phyloP scores from a whole-genome alignment of 2,329 filamentous ascomycete genomes.

The Diaporthe citriasiana region DNA sequence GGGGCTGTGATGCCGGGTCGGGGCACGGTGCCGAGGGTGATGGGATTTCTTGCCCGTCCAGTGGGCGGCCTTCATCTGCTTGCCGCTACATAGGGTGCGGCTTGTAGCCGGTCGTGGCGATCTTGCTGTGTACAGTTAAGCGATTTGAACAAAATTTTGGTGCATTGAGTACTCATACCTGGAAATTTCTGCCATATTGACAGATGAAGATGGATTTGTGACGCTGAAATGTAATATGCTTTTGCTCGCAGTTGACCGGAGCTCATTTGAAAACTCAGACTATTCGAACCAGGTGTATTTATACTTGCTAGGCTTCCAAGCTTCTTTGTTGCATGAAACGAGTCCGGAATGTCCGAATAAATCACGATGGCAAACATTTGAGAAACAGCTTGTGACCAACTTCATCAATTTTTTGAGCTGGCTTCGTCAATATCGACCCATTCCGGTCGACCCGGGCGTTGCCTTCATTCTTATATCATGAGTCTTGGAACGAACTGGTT shows the following conservation, averaged over 20 bases:
- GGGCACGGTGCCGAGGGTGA: neutral
- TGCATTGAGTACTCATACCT: neutral
- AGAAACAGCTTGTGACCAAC: neutral
- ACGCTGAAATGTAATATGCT: neutral
- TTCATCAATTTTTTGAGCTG: neutral
- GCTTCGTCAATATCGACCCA: neutral
- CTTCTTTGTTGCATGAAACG: too few species aligned
- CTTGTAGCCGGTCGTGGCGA: neutral
- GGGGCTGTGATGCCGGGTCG: neutral
- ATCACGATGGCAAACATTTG: neutral
- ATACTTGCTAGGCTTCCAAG: neutral
- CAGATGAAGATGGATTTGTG: too few species aligned
- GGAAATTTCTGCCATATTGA: neutral
- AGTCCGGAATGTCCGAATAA: too few species aligned
- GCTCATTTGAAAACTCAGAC: neutral
- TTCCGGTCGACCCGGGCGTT: neutral
- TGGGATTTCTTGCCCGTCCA: constrained; percentile 8
- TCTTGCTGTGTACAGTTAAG: neutral
- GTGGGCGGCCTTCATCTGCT: constrained; percentile 5
- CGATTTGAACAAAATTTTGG: neutral
- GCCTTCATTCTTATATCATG: constrained; percentile 26
- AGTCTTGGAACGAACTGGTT: neutral
- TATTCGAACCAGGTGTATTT: neutral
- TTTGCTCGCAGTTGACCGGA: too few species aligned
- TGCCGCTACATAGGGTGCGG: constrained; percentile 9